Evolutionary conservation across 257 asterid species (phyloP).

Genomic region (Perilla frutescens): DNA sequence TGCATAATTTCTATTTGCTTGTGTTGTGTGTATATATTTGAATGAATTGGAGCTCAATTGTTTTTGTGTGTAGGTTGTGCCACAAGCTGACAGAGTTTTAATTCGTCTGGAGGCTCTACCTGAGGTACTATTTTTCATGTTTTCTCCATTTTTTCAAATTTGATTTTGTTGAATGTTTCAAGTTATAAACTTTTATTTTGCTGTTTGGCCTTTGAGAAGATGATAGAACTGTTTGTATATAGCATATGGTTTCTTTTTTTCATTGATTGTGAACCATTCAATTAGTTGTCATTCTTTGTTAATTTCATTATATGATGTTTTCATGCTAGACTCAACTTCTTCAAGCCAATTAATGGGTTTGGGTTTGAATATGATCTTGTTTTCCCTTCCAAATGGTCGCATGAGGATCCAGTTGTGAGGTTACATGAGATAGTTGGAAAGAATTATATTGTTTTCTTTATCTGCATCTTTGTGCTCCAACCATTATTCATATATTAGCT

Average conservation of each 20-base stretch:
- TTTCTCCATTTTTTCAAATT: not conserved
- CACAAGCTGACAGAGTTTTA: slow-evolving; percentile 91
- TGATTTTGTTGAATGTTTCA: not conserved
- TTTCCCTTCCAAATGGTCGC: not conserved
- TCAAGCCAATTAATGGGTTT: not conserved
- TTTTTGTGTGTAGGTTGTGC: slow-evolving; percentile 63
- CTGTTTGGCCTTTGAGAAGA: not conserved
- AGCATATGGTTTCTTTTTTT: not conserved
- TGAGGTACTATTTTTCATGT: slow-evolving; percentile 51
- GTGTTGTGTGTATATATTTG: not conserved
- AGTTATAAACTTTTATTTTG: not conserved
- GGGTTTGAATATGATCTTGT: not conserved
- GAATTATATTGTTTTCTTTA: not conserved
- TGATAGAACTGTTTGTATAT: not conserved
- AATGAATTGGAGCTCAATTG: slow-evolving; percentile 14
- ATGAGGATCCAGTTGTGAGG: not conserved
- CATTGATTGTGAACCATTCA: not conserved
- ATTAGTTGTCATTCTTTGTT: not conserved
- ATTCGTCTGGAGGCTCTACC: slow-evolving; percentile 76
- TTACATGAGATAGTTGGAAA: not conserved
- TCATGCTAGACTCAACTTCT: not conserved
- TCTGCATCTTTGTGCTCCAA: not conserved
- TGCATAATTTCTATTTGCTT: too few species aligned
- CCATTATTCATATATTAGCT: not conserved
- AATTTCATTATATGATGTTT: not conserved